These are phyloP conservation scores for Macadamia integrifolia DNA, from an alignment of 164 flowering plant species.

Conservation along the genomic window DNA sequence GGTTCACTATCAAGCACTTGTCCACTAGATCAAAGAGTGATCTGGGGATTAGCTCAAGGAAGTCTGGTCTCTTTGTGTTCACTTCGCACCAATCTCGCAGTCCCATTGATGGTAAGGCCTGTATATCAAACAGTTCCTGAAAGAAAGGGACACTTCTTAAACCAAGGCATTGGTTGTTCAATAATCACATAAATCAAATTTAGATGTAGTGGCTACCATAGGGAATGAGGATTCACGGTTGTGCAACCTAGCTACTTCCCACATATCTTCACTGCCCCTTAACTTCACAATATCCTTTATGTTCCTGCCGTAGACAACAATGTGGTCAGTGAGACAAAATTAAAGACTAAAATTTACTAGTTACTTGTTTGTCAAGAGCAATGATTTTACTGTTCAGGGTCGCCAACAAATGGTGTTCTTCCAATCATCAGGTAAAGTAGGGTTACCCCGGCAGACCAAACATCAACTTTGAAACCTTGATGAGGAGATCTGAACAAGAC, in stretches of 20 bases:
- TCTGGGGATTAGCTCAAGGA: constrained; percentile 43
- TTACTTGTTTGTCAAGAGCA: background rate
- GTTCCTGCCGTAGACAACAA: constrained; percentile 43
- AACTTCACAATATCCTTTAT: constrained; percentile 77
- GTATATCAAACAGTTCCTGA: constrained; percentile 68
- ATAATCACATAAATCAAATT: background rate
- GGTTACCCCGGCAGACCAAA: constrained; percentile 99
- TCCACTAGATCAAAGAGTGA: constrained; percentile 83
- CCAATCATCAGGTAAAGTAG: constrained; percentile 80
- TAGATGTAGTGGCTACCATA: constrained; percentile 34
- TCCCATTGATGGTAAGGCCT: constrained; percentile 33
- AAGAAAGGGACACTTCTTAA: background rate
- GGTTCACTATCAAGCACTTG: constrained; percentile 86
- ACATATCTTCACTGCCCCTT: constrained; percentile 84
- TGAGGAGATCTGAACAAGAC: constrained; percentile 70
- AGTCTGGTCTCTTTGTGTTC: constrained; percentile 61
- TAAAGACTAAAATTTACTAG: no score
- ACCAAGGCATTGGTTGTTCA: background rate
- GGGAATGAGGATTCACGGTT: constrained; percentile 82
- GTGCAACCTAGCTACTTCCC: constrained; percentile 95
- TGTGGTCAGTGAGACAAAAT: constrained; percentile 5
- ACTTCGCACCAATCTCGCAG: constrained; percentile 62
- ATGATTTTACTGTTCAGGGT: constrained; percentile 75
- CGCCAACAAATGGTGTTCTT: constrained; percentile 75
- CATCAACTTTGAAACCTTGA: constrained; percentile 85